Conservation (phyloP, 176 grass and related monocot genomes). For the maize (Zea mays) region DNA sequence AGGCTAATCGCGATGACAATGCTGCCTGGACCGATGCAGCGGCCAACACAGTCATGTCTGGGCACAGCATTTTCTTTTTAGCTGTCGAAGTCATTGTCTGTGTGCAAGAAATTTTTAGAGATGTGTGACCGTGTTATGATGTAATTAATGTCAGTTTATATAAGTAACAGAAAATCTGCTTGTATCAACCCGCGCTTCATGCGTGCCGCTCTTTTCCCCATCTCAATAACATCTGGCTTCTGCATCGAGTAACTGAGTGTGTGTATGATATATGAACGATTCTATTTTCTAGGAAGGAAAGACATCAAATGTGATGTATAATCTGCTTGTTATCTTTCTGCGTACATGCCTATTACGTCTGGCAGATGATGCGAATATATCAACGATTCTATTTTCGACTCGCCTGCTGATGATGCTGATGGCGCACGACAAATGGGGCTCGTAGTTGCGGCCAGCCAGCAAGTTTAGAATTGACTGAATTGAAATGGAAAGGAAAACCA, state of each 20-base stretch:
- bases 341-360: neutral
- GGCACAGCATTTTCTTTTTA: neutral
- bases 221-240: too few relatives aligned
- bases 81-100: neutral
- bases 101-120: neutral
- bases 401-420: neutral
- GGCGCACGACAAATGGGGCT: neutral
- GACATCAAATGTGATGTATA: neutral
- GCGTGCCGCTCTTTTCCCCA: neutral
- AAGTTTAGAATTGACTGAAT: neutral
- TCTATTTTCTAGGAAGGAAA: neutral
- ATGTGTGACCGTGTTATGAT: neutral
- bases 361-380: neutral
- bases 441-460: neutral
- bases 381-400: too few relatives aligned
- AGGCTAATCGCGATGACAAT: conserved; percentile 1
- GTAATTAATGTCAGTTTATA: neutral
- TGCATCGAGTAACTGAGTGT: conserved; percentile 3
- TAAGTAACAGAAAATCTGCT: neutral
- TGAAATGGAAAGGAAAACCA: neutral
- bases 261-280: conserved; percentile 1
- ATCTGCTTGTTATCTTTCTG: neutral
- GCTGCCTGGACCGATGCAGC: neutral
- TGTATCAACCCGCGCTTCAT: conserved; percentile 16
- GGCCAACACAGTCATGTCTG: neutral